Evolutionary conservation across 352 stramenopile genomes (phyloP).

Genomic region (Globisporangium abappressorium): DNA sequence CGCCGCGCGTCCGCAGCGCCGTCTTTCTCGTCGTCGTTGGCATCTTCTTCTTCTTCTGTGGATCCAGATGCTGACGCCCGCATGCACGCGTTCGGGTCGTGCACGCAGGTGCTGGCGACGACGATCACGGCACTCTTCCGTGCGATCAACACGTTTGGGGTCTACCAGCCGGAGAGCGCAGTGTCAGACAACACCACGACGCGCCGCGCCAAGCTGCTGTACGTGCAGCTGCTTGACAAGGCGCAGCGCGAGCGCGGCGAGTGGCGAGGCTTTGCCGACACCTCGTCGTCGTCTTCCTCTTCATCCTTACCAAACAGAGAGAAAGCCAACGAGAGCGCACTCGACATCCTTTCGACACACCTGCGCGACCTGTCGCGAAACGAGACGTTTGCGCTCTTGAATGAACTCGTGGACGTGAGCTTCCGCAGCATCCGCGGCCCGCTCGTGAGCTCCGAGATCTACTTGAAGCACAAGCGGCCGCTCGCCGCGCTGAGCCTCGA

Average conservation of each 20-base stretch:
- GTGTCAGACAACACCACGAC: slow-evolving; percentile 29
- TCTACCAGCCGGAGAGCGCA: slow-evolving; percentile 25
- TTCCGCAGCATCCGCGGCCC: slow-evolving; percentile 63
- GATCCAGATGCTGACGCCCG: slow-evolving; percentile 4
- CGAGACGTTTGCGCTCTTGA: slow-evolving; percentile 43
- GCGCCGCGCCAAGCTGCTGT: slow-evolving; percentile 62
- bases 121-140: slow-evolving; percentile 48
- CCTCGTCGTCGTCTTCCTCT: not conserved
- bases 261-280: slow-evolving; percentile 53
- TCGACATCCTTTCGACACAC: slow-evolving; percentile 17
- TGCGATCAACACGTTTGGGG: slow-evolving; percentile 34
- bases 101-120: slow-evolving; percentile 45
- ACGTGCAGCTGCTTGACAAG: slow-evolving; percentile 59
- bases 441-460: slow-evolving; percentile 42
- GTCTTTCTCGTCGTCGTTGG: not conserved
- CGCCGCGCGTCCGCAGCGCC: not conserved
- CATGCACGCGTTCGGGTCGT: slow-evolving; percentile 54
- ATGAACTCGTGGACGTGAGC: slow-evolving; percentile 64
- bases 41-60: not conserved
- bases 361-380: slow-evolving; percentile 16
- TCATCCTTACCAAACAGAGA: slow-evolving; percentile 3
- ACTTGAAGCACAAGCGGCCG: slow-evolving; percentile 38
- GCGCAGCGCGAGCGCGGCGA: slow-evolving; percentile 66
- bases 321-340: slow-evolving; percentile 14
- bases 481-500: slow-evolving; percentile 32